These are phyloP conservation scores for Nothophaeocryptopus gaeumannii DNA, from an alignment of 2,329 filamentous ascomycete species.

Conservation along the genomic window DNA sequence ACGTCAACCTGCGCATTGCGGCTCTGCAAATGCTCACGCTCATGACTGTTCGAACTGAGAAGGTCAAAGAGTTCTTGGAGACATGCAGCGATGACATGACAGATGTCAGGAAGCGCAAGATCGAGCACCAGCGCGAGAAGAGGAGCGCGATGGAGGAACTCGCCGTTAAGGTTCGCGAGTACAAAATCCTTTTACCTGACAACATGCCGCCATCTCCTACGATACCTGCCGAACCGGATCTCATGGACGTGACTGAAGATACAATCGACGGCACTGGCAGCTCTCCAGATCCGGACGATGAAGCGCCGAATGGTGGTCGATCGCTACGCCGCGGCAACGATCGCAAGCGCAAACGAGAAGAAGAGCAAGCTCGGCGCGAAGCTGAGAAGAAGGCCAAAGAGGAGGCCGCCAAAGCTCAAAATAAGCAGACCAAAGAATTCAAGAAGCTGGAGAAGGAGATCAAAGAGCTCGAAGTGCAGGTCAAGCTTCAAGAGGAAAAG, in stretches of 20 bases:
- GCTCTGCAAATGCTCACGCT: slow-evolving; percentile 83
- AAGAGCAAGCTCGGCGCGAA: slow-evolving; percentile 64
- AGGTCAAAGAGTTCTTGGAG: slow-evolving; percentile 83
- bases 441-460: slow-evolving; percentile 85
- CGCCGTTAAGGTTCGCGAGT: slow-evolving; percentile 31
- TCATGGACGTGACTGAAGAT: slow-evolving; percentile 37
- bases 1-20: slow-evolving; percentile 78
- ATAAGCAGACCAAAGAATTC: slow-evolving; percentile 77
- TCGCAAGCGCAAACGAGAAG: slow-evolving; percentile 48
- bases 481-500: slow-evolving; percentile 79
- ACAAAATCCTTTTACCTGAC: slow-evolving; percentile 68
- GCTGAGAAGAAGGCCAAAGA: slow-evolving; percentile 62
- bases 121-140: slow-evolving; percentile 80
- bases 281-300: slow-evolving; percentile 61
- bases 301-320: slow-evolving; percentile 62
- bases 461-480: slow-evolving; percentile 75
- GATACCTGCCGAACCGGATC: slow-evolving; percentile 32
- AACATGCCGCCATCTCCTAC: slow-evolving; percentile 64
- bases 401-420: slow-evolving; percentile 63
- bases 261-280: slow-evolving; percentile 59
- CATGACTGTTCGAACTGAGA: slow-evolving; percentile 80
- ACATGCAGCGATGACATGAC: slow-evolving; percentile 94
- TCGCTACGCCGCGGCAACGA: slow-evolving; percentile 58
- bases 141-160: slow-evolving; percentile 60
- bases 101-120: slow-evolving; percentile 89